A percentile compares a stretch with the other conserved stretches of the same genome.
Conservation (phyloP, 2,329 filamentous ascomycete genomes). For the Dothiorella sarmentorum region DNA sequence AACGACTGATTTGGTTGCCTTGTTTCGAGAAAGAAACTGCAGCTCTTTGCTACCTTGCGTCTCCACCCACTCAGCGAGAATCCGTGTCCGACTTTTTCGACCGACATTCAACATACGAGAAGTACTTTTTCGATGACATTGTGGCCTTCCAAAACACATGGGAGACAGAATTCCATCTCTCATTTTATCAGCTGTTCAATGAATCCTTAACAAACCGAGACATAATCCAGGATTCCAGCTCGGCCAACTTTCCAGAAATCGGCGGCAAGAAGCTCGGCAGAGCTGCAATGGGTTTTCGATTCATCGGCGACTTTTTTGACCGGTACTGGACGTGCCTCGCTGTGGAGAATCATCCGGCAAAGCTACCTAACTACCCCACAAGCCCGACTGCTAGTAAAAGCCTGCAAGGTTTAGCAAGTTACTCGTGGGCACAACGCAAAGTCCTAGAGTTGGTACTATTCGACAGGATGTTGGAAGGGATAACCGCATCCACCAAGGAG, state of each 20-base stretch:
- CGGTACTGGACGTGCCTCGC: slow-evolving; percentile 34
- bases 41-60: slow-evolving; percentile 20
- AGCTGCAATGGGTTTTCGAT: slow-evolving; percentile 27
- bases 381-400: neutral
- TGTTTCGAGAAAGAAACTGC: neutral
- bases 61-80: slow-evolving; percentile 17
- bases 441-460: slow-evolving; percentile 29
- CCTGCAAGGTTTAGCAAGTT: neutral
- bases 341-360: slow-evolving; percentile 21
- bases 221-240: neutral
- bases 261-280: slow-evolving; percentile 16
- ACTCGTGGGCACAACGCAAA: slow-evolving; percentile 27
- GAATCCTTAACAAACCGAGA: neutral
- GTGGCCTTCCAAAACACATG: slow-evolving; percentile 26
- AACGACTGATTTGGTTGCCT: slow-evolving; percentile 8
- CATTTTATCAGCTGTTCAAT: slow-evolving; percentile 24
- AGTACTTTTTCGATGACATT: slow-evolving; percentile 28
- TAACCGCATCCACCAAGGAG: neutral
- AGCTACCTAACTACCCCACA: neutral
- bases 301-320: slow-evolving; percentile 33
- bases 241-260: neutral
- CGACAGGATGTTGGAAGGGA: slow-evolving; percentile 23
- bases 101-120: slow-evolving; percentile 22
- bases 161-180: slow-evolving; percentile 32
- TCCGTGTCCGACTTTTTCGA: slow-evolving; percentile 24